These are phyloP conservation scores for Zea mays DNA, from an alignment of 176 grass and related monocot species.

Conservation along the genomic window DNA sequence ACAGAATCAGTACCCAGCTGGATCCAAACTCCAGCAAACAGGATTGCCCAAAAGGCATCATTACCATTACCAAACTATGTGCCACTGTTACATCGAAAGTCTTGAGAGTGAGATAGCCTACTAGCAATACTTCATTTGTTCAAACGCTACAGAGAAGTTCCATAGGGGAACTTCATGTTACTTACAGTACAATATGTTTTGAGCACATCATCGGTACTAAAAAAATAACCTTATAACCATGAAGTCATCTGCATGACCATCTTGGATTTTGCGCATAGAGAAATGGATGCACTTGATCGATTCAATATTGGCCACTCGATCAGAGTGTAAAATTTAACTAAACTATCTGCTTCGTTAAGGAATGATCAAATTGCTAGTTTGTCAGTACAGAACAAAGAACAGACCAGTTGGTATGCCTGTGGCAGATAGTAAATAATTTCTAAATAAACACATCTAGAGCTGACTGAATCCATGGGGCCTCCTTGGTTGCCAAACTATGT, in stretches of 20 bases:
- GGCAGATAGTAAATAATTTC: too few species aligned
- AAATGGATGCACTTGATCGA: background rate
- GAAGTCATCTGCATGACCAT: background rate
- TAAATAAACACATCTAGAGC: too few species aligned
- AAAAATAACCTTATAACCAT: background rate
- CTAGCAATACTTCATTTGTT: background rate
- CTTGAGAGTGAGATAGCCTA: background rate
- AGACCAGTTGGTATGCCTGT: too few species aligned
- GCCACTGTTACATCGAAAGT: background rate
- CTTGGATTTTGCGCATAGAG: background rate
- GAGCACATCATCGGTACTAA: background rate
- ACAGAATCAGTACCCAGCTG: background rate
- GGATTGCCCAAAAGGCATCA: background rate
- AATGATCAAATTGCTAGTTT: too few species aligned
- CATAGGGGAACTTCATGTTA: background rate
- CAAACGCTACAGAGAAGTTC: background rate
- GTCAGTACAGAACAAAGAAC: too few species aligned
- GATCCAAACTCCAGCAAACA: background rate
- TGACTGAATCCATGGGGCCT: too few species aligned
- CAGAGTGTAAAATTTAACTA: too few species aligned
- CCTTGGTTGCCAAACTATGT: too few species aligned
- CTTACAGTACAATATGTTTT: background rate
- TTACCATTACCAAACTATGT: background rate
- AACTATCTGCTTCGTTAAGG: too few species aligned
- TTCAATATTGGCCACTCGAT: background rate